These are phyloP conservation scores for Cladosporium phlei DNA, from an alignment of 2,329 filamentous ascomycete species.

Conservation along the genomic window DNA sequence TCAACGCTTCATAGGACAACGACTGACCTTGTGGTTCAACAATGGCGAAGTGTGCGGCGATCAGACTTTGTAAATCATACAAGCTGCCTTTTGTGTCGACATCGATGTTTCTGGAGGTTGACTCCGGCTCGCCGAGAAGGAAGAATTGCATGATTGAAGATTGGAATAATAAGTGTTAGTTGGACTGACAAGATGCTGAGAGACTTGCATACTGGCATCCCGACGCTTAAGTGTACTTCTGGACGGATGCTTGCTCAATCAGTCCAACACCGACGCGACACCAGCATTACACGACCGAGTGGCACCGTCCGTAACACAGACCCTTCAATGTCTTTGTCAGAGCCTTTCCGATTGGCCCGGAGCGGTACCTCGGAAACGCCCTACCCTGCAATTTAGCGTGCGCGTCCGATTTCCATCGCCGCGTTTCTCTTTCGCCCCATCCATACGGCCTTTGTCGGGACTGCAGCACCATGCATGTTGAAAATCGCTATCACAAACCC, in stretches of 20 bases:
- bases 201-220: conserved; percentile 1
- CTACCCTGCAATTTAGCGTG: not conserved
- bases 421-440: conserved; percentile 4
- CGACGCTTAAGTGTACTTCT: conserved; percentile 4
- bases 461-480: not conserved
- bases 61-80: conserved; percentile 24
- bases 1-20: not conserved
- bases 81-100: conserved; percentile 23
- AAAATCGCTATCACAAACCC: not conserved
- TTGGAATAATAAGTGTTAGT: not conserved
- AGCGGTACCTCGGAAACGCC: conserved; percentile 2
- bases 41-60: conserved; percentile 30
- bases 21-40: conserved; percentile 26
- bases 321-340: not conserved
- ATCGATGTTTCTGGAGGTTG: conserved; percentile 23
- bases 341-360: not conserved
- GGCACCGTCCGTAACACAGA: conserved; percentile 15
- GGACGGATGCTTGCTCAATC: conserved; percentile 1
- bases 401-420: conserved; percentile 1
- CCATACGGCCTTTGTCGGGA: not conserved
- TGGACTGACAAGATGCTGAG: not conserved
- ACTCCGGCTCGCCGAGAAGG: conserved; percentile 26
- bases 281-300: conserved; percentile 21
- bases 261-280: conserved; percentile 17
- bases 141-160: conserved; percentile 22